A percentile compares a stretch with the other conserved stretches of the same genome.
phyloP scores from a whole-genome alignment of 768 basidiomycete genomes.

The Russula vinacea region DNA sequence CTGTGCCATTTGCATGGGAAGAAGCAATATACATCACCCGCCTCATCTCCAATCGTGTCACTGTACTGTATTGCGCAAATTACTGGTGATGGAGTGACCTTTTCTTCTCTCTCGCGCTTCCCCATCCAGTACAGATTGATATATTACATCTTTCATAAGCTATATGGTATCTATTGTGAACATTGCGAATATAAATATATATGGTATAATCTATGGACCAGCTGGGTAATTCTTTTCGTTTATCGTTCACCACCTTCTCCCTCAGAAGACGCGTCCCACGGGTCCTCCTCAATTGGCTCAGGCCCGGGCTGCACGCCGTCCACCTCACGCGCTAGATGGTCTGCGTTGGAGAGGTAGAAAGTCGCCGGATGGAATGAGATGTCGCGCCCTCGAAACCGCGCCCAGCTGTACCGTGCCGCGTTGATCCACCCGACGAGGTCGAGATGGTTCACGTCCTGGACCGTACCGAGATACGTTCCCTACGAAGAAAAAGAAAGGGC shows the following conservation, averaged over 20 bases:
- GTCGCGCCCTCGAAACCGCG: slow-evolving; percentile 81
- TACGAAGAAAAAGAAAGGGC: slow-evolving; percentile 31
- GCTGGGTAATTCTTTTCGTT: not conserved
- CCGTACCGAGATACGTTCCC: slow-evolving; percentile 94
- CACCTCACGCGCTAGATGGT: slow-evolving; percentile 73
- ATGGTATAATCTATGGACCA: not conserved
- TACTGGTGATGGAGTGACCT: too few relatives aligned
- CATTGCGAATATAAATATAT: slow-evolving; percentile 7
- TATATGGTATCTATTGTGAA: slow-evolving; percentile 13
- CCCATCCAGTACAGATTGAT: not conserved
- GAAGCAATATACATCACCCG: too few relatives aligned
- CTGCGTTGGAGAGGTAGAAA: slow-evolving; percentile 83
- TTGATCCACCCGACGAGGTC: slow-evolving; percentile 95
- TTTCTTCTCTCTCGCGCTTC: too few relatives aligned
- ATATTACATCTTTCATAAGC: not conserved
- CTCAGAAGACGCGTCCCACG: slow-evolving; percentile 31
- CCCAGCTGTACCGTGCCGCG: slow-evolving; percentile 82
- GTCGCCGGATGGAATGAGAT: slow-evolving; percentile 90
- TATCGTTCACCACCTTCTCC: slow-evolving; percentile 12
- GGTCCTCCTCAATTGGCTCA: slow-evolving; percentile 24
- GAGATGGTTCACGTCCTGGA: slow-evolving; percentile 86
- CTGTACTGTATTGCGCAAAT: too few relatives aligned
- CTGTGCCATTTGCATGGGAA: too few relatives aligned
- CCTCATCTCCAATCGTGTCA: too few relatives aligned
- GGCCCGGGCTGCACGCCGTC: slow-evolving; percentile 47